These are phyloP conservation scores for Aspergillus neoniger DNA, from an alignment of 2,329 filamentous ascomycete genomes.

Conservation along the genomic window DNA sequence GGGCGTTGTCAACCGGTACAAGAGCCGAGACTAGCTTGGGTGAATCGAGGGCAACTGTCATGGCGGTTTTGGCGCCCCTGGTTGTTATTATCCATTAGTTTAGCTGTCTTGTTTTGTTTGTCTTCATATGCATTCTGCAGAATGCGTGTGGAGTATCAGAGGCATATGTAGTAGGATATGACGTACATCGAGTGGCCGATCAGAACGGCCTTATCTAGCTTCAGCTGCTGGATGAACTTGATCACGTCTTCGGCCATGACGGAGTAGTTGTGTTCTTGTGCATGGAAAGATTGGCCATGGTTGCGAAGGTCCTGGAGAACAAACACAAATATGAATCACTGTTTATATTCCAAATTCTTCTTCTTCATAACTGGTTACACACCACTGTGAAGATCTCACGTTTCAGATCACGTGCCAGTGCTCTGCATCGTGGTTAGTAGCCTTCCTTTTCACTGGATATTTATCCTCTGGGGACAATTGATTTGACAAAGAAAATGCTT, in stretches of 20 bases:
- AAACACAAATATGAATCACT: background rate
- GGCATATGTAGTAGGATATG: background rate
- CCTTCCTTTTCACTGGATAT: no score
- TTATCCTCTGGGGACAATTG: no score
- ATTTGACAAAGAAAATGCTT: constrained; percentile 39
- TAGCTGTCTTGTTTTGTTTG: no score
- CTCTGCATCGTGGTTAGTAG: constrained; percentile 45
- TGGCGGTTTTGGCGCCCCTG: constrained; percentile 88
- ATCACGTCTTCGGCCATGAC: constrained; percentile 82
- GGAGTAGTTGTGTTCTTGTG: constrained; percentile 72
- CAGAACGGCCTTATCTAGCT: constrained; percentile 69
- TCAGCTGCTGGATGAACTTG: constrained; percentile 72
- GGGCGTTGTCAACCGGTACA: constrained; percentile 88
- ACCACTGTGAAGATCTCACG: constrained; percentile 81
- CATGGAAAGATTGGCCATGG: constrained; percentile 86
- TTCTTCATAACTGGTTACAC: constrained; percentile 33
- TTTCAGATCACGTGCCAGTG: constrained; percentile 75
- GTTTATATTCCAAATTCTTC: background rate
- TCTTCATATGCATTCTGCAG: background rate
- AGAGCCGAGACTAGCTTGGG: constrained; percentile 70
- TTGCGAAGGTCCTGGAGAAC: constrained; percentile 76
- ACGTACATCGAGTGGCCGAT: constrained; percentile 91
- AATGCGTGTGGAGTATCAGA: no score
- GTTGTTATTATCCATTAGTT: background rate
- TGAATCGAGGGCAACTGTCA: constrained; percentile 75